Conservation (phyloP, 257 asterid species). For the Solanum neorickii region DNA sequence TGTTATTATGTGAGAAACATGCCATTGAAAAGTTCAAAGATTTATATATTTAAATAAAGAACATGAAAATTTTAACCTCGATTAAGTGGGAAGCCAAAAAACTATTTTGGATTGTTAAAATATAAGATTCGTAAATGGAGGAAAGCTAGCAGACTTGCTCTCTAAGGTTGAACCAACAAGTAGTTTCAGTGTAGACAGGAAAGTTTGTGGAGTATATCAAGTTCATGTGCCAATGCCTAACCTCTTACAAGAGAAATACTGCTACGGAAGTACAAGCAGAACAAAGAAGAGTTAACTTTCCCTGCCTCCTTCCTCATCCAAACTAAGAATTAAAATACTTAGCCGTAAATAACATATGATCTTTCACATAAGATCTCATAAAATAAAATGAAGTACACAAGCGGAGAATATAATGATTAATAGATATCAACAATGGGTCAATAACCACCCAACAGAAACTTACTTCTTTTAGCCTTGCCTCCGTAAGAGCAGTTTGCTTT, state of each 20-base stretch:
- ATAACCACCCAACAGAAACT: conserved; percentile 9
- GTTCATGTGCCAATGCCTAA: not conserved
- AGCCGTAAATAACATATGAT: not conserved
- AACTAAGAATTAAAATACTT: not conserved
- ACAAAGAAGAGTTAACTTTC: not conserved
- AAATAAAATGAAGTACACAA: not conserved
- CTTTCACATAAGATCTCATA: not conserved
- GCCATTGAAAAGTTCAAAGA: not conserved
- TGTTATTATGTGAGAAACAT: not conserved
- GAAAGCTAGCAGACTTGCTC: not conserved
- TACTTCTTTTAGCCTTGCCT: conserved; percentile 88
- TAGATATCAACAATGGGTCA: not conserved
- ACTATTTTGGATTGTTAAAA: not conserved
- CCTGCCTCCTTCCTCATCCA: not conserved
- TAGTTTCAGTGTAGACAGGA: not conserved
- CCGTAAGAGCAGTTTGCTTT: conserved; percentile 71
- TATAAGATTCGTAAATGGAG: not conserved
- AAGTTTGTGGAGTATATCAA: not conserved
- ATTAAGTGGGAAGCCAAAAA: not conserved
- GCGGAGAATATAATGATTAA: not conserved
- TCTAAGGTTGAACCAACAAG: not conserved
- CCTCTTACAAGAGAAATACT: not conserved
- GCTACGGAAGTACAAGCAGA: not conserved
- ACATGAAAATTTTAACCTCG: not conserved
- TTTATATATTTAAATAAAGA: not conserved